phyloP scores from a whole-genome alignment of 371 early-diverging fungal genomes.

The Apophysomyces variabilis region DNA sequence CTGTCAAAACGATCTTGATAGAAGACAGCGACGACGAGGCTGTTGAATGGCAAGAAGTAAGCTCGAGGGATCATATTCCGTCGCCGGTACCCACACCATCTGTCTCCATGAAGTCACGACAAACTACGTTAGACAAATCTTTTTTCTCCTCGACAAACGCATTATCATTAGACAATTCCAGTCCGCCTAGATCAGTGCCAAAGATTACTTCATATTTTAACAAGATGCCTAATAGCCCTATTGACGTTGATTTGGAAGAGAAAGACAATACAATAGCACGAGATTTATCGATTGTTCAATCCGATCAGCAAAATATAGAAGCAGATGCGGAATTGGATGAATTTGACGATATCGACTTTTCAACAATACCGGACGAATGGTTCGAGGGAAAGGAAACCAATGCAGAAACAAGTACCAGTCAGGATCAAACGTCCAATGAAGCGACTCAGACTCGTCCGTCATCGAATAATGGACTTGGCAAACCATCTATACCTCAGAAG shows the following conservation, averaged over 20 bases:
- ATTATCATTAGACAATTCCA: neutral
- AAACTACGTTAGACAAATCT: slow-evolving; percentile 34
- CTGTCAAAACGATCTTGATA: slow-evolving; percentile 40
- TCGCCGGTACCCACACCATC: neutral
- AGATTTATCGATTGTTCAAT: slow-evolving; percentile 2
- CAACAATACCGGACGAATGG: slow-evolving; percentile 48
- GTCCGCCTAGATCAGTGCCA: slow-evolving; percentile 1
- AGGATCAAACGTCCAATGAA: neutral
- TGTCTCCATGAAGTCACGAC: slow-evolving; percentile 16
- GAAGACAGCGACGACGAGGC: slow-evolving; percentile 50
- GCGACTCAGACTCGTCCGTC: neutral
- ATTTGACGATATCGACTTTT: slow-evolving; percentile 41
- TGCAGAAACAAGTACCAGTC: slow-evolving; percentile 1
- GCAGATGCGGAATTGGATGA: slow-evolving; percentile 23
- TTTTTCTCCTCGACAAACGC: slow-evolving; percentile 23
- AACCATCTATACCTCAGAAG: neutral
- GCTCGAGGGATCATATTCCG: slow-evolving; percentile 9
- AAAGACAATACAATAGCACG: neutral
- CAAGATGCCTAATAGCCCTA: neutral
- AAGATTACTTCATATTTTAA: slow-evolving; percentile 26
- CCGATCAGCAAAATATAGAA: neutral
- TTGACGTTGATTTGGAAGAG: neutral
- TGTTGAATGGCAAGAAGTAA: slow-evolving; percentile 40
- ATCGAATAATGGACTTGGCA: neutral
- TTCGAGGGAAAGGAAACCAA: slow-evolving; percentile 19